A percentile compares a stretch with the other conserved stretches of the same genome.
These are phyloP conservation scores for Alternaria incomplexa DNA, from an alignment of 2,329 filamentous ascomycete genomes.

Conservation along the genomic window DNA sequence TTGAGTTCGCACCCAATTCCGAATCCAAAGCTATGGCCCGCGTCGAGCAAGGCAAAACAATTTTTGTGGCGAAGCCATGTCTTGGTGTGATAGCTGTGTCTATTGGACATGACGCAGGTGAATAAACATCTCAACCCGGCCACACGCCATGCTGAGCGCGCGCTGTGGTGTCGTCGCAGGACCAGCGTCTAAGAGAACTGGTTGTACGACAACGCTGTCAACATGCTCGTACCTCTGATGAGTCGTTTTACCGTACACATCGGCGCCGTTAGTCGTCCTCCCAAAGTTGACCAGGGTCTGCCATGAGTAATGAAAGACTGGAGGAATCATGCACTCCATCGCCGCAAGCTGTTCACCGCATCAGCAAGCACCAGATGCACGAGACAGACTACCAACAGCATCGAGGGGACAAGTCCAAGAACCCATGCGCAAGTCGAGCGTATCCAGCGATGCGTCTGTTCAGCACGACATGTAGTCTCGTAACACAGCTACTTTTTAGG, in stretches of 20 bases:
- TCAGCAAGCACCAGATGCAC: background rate
- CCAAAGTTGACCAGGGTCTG: background rate
- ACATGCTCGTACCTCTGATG: background rate
- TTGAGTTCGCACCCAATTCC: background rate
- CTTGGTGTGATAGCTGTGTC: background rate
- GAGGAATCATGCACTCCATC: background rate
- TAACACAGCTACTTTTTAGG: background rate
- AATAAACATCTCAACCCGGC: background rate
- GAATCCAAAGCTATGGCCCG: constrained; percentile 1
- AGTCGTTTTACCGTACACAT: background rate
- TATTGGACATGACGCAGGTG: background rate
- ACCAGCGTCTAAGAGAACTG: background rate
- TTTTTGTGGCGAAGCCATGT: background rate
- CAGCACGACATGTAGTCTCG: background rate
- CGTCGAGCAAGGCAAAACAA: background rate
- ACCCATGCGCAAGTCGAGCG: background rate
- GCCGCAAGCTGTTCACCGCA: background rate
- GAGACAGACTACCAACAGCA: background rate
- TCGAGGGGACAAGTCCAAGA: background rate
- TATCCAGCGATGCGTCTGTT: background rate
- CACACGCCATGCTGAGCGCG: background rate
- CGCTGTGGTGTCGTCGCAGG: background rate
- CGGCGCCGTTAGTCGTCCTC: background rate
- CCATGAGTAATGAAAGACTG: background rate
- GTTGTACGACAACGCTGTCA: background rate